Conservation (phyloP, 1,139 yeast species). For the Hansenula lynferdii region DNA sequence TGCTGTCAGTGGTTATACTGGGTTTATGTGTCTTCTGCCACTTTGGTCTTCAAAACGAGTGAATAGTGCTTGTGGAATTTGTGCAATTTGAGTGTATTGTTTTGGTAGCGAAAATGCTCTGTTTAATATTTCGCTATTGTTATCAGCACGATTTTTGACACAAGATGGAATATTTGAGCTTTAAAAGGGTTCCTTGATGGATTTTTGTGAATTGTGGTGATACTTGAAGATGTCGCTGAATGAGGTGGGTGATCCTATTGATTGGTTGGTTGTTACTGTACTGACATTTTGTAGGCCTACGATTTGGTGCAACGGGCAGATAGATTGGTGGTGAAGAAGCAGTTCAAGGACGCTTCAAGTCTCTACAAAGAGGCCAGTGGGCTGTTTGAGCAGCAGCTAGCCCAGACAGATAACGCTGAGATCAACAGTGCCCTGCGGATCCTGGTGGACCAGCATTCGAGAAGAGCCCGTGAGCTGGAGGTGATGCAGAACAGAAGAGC, state of each 20-base stretch:
- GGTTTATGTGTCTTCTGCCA: too few species aligned
- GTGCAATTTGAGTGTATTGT: too few species aligned
- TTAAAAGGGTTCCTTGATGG: neutral
- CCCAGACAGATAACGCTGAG: constrained; percentile 12
- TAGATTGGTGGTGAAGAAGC: constrained; percentile 8
- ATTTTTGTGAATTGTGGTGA: neutral
- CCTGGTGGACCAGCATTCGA: constrained; percentile 12
- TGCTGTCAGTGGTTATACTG: too few species aligned
- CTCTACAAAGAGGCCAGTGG: constrained; percentile 15
- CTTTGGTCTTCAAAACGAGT: too few species aligned
- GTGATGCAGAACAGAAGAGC: constrained; percentile 1
- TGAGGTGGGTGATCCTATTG: constrained; percentile 4
- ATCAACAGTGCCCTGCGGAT: constrained; percentile 15
- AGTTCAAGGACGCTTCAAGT: constrained; percentile 17
- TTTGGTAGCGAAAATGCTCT: too few species aligned
- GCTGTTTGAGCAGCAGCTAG: constrained; percentile 8
- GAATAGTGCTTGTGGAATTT: too few species aligned
- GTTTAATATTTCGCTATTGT: too few species aligned
- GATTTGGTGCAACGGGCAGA: constrained; percentile 21
- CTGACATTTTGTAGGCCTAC: constrained; percentile 12
- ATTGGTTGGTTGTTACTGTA: neutral
- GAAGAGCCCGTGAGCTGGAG: constrained; percentile 14
- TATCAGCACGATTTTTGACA: neutral
- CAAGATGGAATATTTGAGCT: too few species aligned
- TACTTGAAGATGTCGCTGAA: constrained; percentile 2